Conservation (phyloP, 768 basidiomycete genomes). For the Lactifluus piperatus region DNA sequence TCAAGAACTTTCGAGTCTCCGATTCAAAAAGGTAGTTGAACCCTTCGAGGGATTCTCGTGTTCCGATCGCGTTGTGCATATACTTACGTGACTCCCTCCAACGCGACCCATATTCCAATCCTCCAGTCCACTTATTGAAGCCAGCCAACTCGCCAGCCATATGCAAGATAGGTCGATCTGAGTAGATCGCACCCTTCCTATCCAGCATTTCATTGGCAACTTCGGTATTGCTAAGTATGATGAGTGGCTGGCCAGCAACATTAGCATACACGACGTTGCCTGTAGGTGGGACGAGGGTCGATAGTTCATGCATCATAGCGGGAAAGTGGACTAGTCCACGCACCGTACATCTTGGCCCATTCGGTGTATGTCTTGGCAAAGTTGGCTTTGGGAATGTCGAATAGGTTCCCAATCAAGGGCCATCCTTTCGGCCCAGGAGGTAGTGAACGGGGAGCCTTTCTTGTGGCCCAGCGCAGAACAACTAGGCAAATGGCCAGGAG, state of each 20-base stretch:
- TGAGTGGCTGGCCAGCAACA: background rate
- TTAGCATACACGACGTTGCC: constrained; percentile 2
- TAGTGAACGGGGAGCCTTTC: background rate
- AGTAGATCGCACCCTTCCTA: constrained; percentile 10
- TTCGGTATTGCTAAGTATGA: background rate
- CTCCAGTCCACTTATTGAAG: background rate
- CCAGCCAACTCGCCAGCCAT: constrained; percentile 12
- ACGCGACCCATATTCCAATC: background rate
- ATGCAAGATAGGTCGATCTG: constrained; percentile 1
- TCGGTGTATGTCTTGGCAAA: background rate
- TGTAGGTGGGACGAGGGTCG: background rate
- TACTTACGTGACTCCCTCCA: constrained; percentile 5
- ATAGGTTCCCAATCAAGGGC: constrained; percentile 3
- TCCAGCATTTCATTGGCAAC: constrained; percentile 9
- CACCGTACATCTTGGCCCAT: constrained; percentile 4
- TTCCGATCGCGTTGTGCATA: constrained; percentile 8
- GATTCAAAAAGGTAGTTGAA: background rate
- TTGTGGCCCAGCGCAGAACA: background rate
- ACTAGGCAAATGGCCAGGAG: background rate
- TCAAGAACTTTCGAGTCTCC: constrained; percentile 1
- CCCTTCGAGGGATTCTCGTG: constrained; percentile 1
- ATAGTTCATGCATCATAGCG: background rate
- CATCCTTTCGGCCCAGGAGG: constrained; percentile 10
- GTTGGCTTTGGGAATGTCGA: background rate
- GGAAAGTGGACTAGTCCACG: background rate